Evolutionary conservation across 345 rosid genomes (phyloP).

Genomic region (Passiflora organensis): DNA sequence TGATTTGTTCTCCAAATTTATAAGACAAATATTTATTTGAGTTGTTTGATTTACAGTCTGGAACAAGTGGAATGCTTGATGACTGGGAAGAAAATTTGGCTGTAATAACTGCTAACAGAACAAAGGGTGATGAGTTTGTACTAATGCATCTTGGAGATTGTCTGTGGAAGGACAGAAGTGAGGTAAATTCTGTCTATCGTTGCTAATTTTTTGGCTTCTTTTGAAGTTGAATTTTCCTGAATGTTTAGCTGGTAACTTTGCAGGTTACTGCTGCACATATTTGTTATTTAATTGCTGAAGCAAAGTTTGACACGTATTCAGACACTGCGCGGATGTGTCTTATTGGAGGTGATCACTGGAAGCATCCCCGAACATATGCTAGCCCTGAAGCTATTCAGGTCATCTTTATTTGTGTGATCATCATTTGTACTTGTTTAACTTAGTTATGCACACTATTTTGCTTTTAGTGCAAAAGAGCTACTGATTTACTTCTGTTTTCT

Average conservation of each 20-base stretch:
- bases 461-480: background rate
- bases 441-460: background rate
- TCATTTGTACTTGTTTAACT: background rate
- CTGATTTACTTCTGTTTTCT: no score
- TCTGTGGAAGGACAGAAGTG: slow-evolving; percentile 95
- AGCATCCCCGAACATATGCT: slow-evolving; percentile 67
- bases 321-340: slow-evolving; percentile 77
- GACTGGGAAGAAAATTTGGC: slow-evolving; percentile 99
- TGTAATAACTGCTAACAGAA: slow-evolving; percentile 92
- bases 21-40: no score
- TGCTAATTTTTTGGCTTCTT: slow-evolving; percentile 7
- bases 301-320: slow-evolving; percentile 75
- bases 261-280: slow-evolving; percentile 81
- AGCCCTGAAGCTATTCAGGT: slow-evolving; percentile 91
- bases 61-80: slow-evolving; percentile 82
- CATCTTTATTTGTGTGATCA: background rate
- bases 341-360: slow-evolving; percentile 83
- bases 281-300: slow-evolving; percentile 78
- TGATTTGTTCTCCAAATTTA: no score
- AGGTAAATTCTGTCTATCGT: slow-evolving; percentile 47
- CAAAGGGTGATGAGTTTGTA: slow-evolving; percentile 92
- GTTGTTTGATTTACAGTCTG: slow-evolving; percentile 45
- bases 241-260: slow-evolving; percentile 20
- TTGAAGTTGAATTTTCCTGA: slow-evolving; percentile 13
- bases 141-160: slow-evolving; percentile 95